Conservation (phyloP, 768 basidiomycete species). For the Trametes villosa region DNA sequence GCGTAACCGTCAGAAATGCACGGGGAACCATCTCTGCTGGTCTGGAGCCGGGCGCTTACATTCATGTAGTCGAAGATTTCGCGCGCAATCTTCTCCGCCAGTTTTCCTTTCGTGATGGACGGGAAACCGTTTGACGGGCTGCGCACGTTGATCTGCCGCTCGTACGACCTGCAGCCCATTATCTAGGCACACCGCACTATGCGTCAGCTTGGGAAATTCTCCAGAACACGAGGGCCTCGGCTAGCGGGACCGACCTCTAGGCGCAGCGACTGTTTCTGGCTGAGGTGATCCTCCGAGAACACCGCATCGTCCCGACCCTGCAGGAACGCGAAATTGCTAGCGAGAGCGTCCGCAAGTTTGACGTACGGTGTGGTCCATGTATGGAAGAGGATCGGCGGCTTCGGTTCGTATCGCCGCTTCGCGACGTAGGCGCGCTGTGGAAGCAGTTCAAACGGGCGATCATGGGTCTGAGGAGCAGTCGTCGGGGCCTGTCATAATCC, state of each 20-base stretch:
- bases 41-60: neutral
- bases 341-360: constrained; percentile 9
- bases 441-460: neutral
- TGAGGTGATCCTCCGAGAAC: constrained; percentile 13
- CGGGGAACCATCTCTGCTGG: neutral
- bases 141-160: constrained; percentile 20
- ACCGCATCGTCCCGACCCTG: constrained; percentile 10
- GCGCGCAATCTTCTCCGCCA: constrained; percentile 22
- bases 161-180: constrained; percentile 1
- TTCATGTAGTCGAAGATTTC: constrained; percentile 16
- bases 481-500: too few species aligned
- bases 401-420: constrained; percentile 3
- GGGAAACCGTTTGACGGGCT: constrained; percentile 2
- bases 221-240: neutral
- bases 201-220: neutral
- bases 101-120: constrained; percentile 15
- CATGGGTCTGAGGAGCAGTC: too few species aligned
- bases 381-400: constrained; percentile 10
- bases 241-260: constrained; percentile 9
- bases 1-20: too few species aligned
- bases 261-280: constrained; percentile 18
- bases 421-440: constrained; percentile 7
- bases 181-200: neutral
- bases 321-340: neutral
- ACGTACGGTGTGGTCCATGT: constrained; percentile 8